These are phyloP conservation scores for Adansonia digitata DNA, from an alignment of 345 rosid genomes.

Conservation along the genomic window DNA sequence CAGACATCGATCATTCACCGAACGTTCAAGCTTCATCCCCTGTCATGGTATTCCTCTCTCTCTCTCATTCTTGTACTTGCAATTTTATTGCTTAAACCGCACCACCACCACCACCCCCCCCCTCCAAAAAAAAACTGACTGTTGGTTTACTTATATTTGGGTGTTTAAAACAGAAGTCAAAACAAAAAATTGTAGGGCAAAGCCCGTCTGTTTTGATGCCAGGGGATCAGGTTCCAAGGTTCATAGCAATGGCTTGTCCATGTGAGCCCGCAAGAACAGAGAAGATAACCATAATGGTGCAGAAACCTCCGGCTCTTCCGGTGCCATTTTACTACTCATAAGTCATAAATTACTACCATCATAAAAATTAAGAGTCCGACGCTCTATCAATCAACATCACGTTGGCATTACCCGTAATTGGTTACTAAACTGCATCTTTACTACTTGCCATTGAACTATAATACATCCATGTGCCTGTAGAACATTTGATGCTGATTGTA, in stretches of 20 bases:
- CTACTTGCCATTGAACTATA: no score
- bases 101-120: no score
- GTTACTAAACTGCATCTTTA: not conserved
- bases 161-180: constrained; percentile 11
- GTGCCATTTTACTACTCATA: not conserved
- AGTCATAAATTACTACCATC: not conserved
- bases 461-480: no score
- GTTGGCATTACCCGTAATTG: not conserved
- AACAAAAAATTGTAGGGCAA: not conserved
- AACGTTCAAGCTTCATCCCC: not conserved
- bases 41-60: not conserved
- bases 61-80: not conserved
- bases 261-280: constrained; percentile 8
- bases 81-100: not conserved
- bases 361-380: not conserved
- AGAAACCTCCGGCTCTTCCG: constrained; percentile 6
- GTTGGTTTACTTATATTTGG: not conserved
- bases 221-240: constrained; percentile 41
- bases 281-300: constrained; percentile 6
- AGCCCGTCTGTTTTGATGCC: constrained; percentile 41
- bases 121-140: not conserved
- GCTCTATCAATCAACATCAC: not conserved
- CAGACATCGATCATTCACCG: not conserved
- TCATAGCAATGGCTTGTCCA: constrained; percentile 39
- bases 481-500: no score